phyloP scores from a whole-genome alignment of 2,329 filamentous ascomycete genomes.

The Stagonosporopsis cucurbitacearum region DNA sequence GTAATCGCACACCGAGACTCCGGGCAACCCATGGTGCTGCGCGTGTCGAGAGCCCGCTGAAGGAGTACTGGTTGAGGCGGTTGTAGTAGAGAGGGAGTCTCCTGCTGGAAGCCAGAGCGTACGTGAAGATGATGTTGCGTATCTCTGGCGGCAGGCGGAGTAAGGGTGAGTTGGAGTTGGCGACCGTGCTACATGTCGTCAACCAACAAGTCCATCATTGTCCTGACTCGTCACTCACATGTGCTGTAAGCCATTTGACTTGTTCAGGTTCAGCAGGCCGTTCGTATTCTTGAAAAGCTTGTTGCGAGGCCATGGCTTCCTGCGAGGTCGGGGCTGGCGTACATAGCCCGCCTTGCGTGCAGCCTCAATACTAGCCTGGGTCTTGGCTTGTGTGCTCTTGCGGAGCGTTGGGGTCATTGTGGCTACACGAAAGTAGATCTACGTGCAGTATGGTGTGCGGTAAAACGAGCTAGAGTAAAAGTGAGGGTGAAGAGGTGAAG shows the following conservation, averaged over 20 bases:
- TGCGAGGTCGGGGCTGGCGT: not conserved
- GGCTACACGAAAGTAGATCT: not conserved
- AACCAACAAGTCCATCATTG: not conserved
- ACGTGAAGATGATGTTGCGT: not conserved
- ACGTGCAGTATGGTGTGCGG: not conserved
- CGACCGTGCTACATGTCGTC: not conserved
- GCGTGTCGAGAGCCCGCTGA: not conserved
- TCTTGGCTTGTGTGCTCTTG: not conserved
- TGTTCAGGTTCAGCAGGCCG: not conserved
- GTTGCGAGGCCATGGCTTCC: not conserved
- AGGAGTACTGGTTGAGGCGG: not conserved
- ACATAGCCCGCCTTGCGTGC: not conserved
- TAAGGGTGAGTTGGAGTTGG: not conserved
- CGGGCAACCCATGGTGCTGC: not conserved
- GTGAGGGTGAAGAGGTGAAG: not conserved
- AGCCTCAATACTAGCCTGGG: not conserved
- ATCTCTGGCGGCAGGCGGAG: not conserved
- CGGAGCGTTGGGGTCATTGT: not conserved
- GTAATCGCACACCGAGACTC: not conserved
- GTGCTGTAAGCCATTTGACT: not conserved
- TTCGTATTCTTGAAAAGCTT: not conserved
- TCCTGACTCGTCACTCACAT: not conserved
- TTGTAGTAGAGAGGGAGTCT: not conserved
- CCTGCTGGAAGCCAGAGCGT: too few species aligned
- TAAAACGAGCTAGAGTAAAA: not conserved